Evolutionary conservation across 2,329 filamentous ascomycete species (phyloP).

Genomic region (Emergomyces orientalis): DNA sequence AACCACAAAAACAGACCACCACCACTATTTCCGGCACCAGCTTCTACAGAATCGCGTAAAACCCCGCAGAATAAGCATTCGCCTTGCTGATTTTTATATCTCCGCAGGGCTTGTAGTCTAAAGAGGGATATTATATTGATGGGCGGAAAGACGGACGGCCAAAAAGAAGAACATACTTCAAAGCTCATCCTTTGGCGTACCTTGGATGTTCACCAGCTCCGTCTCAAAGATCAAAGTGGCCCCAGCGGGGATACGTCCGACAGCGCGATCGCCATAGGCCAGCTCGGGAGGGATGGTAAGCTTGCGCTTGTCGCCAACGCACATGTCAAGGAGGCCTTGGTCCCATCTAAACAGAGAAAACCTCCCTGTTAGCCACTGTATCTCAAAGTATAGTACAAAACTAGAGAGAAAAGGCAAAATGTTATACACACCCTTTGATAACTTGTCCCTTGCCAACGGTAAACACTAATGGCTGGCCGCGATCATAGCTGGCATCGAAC

Average conservation of each 20-base stretch:
- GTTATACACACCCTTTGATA: conserved; percentile 64
- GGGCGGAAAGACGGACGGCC: neutral
- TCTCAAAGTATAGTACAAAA: neutral
- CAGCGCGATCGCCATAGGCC: conserved; percentile 66
- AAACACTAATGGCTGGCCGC: conserved; percentile 67
- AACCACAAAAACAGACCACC: neutral
- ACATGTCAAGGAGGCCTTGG: conserved; percentile 83
- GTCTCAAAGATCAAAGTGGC: conserved; percentile 87
- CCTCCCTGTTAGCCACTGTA: neutral
- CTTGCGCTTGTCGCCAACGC: conserved; percentile 83
- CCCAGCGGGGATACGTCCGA: conserved; percentile 75
- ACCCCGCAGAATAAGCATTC: neutral
- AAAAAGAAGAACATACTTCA: conserved; percentile 19
- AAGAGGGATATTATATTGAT: neutral
- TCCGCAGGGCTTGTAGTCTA: no score
- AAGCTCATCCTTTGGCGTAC: conserved; percentile 48
- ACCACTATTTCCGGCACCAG: neutral
- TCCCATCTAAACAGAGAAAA: conserved; percentile 60
- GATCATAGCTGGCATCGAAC: conserved; percentile 78
- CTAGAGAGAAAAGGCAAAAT: neutral
- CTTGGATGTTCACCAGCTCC: conserved; percentile 73
- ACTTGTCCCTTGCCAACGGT: conserved; percentile 70
- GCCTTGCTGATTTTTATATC: neutral
- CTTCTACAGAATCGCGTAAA: neutral
- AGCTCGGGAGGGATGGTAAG: conserved; percentile 81